Evolutionary conservation across 164 flowering plant genomes (phyloP), one percentile per base, ranked within the genome.

Genomic region (Saururus chinensis): DNA sequence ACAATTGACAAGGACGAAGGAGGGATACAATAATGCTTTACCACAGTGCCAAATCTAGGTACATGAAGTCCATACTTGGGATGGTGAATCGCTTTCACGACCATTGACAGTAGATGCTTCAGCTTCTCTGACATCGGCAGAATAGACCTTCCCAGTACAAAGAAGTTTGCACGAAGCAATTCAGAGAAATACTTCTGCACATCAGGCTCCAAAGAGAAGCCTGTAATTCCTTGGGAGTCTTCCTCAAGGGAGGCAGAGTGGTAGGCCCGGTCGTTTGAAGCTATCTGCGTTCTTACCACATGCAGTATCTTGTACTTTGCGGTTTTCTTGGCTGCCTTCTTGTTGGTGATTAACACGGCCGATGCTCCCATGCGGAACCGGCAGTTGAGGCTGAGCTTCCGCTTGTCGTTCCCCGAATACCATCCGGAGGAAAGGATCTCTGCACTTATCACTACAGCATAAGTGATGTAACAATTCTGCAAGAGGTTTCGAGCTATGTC

Each of bases 1-100:
- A 84, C 58, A 37, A 86, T 60, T 35, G 69, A 10, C 70, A 59
- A 82, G 89, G 13, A 80, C 80, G 16, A 61, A 78, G 5, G 84
- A 80, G 60, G 68, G 69, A 59, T 78, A 85, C 6, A 81, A 76
- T 51, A 90, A 70, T 19, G 78, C 61, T 0, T 74, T 40, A 17
- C 21, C 26, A 17, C 61, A 70, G 63, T 84, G 82, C 54, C 84
- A 84, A 0, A 88, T 66, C 22, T 20, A 48, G 0, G 56, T 24
- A 19, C 53, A 66, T 6, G 72, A 71, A 11, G 72, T 63, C 57
- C 61, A 67, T 56, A 26, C 64, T 75, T 83, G 83, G 1, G 82
- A 67, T 7, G 83, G 73, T 66, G 54, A 82, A 66, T 1, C 1
- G 49, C 1, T 45, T 45, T 45, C 5, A 45, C 49, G 13, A 45